Evolutionary conservation across 352 stramenopile species (phyloP).

Genomic region (Globisporangium nodosum): DNA sequence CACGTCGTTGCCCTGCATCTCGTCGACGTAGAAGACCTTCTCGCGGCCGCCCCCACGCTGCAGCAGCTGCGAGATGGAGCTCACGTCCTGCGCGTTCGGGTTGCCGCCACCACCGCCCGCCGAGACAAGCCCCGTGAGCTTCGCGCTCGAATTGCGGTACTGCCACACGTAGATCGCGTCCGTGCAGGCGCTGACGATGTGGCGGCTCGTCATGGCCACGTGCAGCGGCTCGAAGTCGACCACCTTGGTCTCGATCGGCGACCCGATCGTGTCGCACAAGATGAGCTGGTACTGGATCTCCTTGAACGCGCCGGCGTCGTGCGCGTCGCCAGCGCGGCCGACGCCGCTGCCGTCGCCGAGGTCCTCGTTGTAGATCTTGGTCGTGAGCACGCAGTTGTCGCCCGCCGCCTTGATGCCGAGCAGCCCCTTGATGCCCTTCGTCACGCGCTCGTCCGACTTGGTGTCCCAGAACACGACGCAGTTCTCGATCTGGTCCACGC

Average conservation of each 20-base stretch:
- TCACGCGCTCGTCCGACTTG: slow-evolving; percentile 78
- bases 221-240: slow-evolving; percentile 83
- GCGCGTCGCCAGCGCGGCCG: slow-evolving; percentile 5
- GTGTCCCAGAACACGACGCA: slow-evolving; percentile 91
- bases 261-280: slow-evolving; percentile 83
- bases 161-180: slow-evolving; percentile 92
- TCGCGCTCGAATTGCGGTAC: slow-evolving; percentile 83
- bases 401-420: slow-evolving; percentile 73
- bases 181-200: slow-evolving; percentile 74
- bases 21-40: slow-evolving; percentile 89
- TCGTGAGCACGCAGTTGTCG: slow-evolving; percentile 85
- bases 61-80: slow-evolving; percentile 60
- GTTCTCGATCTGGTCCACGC: slow-evolving; percentile 83
- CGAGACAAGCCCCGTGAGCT: slow-evolving; percentile 60
- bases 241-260: slow-evolving; percentile 79
- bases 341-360: slow-evolving; percentile 21
- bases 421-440: slow-evolving; percentile 84
- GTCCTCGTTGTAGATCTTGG: slow-evolving; percentile 79
- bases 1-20: slow-evolving; percentile 67
- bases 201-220: slow-evolving; percentile 81
- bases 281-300: slow-evolving; percentile 82
- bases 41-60: slow-evolving; percentile 68
- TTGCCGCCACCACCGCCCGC: slow-evolving; percentile 9
- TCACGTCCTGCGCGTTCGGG: slow-evolving; percentile 38
- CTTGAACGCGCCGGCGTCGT: slow-evolving; percentile 25